Evolutionary conservation across 805 yeast genomes (phyloP), one percentile per base, ranked within the genome.

Genomic region (Ogataea salicorniae): DNA sequence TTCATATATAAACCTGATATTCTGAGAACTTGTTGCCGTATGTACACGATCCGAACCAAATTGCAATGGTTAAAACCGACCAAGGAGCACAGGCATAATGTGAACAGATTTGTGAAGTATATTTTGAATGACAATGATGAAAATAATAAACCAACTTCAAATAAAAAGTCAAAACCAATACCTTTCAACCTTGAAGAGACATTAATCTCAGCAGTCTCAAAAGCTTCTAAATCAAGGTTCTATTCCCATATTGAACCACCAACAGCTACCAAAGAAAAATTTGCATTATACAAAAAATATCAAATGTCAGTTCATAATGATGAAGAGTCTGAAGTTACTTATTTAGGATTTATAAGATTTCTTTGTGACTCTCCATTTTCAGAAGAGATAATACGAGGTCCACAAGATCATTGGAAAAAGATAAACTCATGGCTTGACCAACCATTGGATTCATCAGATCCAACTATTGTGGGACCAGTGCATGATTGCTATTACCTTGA

Each of bases 401-500:
- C 26, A 15, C 4, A 26, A 4, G 13, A 13, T 18, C 14, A 39
- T n/a, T 80, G 81, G 81, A 57, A 57, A 2, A 42, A 50, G 3
- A 50, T 78, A 22, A 72, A 76, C 42, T 39, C 46, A 15, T 73
- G 81, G 82, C 59, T 59, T 17, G 42, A 49, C n/a, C 53, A 52
- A 6, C 37, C 34, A 13, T 34, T 53, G 16, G 52, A 52, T 2
- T 45, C 47, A 6, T 47, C 37, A 7, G 55, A 50, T 1, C 34
- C 47, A 7, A 31, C 37, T 1, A 43, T 71, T 4, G 51, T 66
- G 7, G 95, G 92, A 2, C 87, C 89, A 1, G 73, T 77, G 2
- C 97, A 90, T 63, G 95, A 88, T 58, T 77, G 87, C 60, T 90
- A 88, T 59, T 87, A 84, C 56, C 62, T 75, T 16, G 77, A 86